These are phyloP conservation scores for Colletotrichum sidae DNA, from an alignment of 2,329 filamentous ascomycete genomes.

Conservation along the genomic window DNA sequence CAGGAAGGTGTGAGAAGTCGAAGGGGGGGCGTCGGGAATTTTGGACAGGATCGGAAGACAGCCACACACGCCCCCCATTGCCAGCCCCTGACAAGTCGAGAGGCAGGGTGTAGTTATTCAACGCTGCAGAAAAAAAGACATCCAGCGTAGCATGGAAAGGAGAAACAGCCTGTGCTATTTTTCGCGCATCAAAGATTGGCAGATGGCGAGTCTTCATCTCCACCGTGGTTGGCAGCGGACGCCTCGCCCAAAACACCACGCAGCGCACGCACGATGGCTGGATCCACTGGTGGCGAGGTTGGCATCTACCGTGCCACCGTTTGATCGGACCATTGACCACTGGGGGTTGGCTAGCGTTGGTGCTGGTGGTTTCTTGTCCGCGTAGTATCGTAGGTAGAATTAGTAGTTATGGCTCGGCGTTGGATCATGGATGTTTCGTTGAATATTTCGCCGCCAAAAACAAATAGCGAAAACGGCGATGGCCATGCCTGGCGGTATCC, in stretches of 20 bases:
- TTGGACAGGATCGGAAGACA: not conserved
- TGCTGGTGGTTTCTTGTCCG: slow-evolving; percentile 2
- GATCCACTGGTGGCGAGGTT: slow-evolving; percentile 20
- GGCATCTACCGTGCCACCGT: not conserved
- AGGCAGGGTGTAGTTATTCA: not conserved
- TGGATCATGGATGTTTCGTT: slow-evolving; percentile 1
- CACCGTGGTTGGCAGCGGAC: slow-evolving; percentile 20
- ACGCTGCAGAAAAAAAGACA: slow-evolving; percentile 6
- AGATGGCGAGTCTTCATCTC: slow-evolving; percentile 9
- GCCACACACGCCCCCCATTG: slow-evolving; percentile 1
- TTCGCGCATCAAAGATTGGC: not conserved
- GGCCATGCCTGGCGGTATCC: not conserved
- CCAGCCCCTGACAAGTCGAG: slow-evolving; percentile 5
- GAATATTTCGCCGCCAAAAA: not conserved
- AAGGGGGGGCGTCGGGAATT: not conserved
- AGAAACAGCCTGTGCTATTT: not conserved
- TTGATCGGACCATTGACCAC: too few relatives aligned
- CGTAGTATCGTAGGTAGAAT: not conserved
- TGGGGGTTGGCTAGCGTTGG: too few relatives aligned
- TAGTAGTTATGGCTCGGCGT: not conserved
- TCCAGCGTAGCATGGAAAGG: not conserved
- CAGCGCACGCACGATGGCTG: slow-evolving; percentile 3
- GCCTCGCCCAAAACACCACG: not conserved
- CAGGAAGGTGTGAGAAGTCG: slow-evolving; percentile 6
- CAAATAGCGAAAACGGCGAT: too few relatives aligned